Evolutionary conservation across 257 asterid species (phyloP), one percentile per base, ranked within the genome.

Genomic region (Plantago ovata): DNA sequence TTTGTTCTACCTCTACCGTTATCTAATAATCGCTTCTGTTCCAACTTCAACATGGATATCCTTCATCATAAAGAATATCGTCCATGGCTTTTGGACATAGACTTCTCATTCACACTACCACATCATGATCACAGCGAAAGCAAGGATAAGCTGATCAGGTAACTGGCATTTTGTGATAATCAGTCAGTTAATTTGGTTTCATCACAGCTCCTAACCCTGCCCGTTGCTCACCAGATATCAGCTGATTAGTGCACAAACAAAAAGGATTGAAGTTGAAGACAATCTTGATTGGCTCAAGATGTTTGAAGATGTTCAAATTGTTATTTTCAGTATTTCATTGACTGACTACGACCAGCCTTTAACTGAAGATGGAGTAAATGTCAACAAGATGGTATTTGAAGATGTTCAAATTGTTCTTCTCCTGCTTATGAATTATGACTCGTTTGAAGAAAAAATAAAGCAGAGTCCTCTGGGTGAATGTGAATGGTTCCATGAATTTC

Each of bases 401-500:
- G 56, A 59, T 15, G 45, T 52, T 22, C 58, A 38, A 13, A 46
- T 39, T 18, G 43, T 63, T 24, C 77, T 55, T 55, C 60, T 55
- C 16, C 46, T 55, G 12, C 28, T 76, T 21, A 76, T 68, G 21
- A 64, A 72, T 44, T 76, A 64, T 33, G 76, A 72, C 49, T 45
- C 57, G 21, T 69, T 69, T 8, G 76, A 64, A 60, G 67, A 67
- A 38, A 60, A 67, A 57, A 60, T 75, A 3, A 74, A 69, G 46
- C 63, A 53, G 28, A 62, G 68, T 46, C 77, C 88, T 49, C 60
- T 81, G 55, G 62, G 61, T 19, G 61, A 60, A 52, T 83, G 92
- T 36, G 83, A 83, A 21, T 83, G 87, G 92, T 83, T 80, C 13
- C 59, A 69, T 3, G 87, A 80, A 58, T 83, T 83, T 39, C 66